phyloP scores from a whole-genome alignment of 257 asterid species.

The Solanum gandarillasii region DNA sequence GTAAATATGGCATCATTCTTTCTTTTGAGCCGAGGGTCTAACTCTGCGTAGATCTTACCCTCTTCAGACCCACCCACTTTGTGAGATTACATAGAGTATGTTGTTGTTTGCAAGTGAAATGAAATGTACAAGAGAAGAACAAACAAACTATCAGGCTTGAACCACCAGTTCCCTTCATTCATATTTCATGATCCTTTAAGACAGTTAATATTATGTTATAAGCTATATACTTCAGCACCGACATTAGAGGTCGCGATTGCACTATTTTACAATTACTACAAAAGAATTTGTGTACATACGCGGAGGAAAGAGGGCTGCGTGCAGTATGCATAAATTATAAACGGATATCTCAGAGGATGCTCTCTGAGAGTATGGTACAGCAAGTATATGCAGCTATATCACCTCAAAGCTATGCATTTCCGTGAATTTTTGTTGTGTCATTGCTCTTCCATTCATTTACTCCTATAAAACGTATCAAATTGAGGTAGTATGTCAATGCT shows the following conservation, averaged over 20 bases:
- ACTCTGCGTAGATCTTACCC: background rate
- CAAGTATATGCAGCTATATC: background rate
- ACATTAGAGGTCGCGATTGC: background rate
- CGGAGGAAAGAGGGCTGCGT: background rate
- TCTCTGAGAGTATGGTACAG: background rate
- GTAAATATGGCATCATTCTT: background rate
- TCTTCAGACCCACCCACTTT: background rate
- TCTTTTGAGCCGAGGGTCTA: background rate
- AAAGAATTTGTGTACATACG: background rate
- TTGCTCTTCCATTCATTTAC: constrained; percentile 6
- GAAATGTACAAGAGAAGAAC: background rate
- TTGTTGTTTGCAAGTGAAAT: background rate
- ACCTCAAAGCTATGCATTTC: background rate
- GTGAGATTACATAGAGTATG: background rate
- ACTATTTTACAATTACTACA: background rate
- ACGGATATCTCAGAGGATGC: background rate
- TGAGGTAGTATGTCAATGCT: background rate
- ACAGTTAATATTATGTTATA: background rate
- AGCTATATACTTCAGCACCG: background rate
- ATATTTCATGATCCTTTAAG: background rate
- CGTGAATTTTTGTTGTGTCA: background rate
- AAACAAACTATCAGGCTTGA: background rate
- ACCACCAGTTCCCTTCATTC: background rate
- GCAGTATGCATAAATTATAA: background rate
- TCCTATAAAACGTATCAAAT: constrained; percentile 8